These are phyloP conservation scores for Phtheirospermum japonicum DNA, from an alignment of 257 asterid genomes.

Conservation along the genomic window DNA sequence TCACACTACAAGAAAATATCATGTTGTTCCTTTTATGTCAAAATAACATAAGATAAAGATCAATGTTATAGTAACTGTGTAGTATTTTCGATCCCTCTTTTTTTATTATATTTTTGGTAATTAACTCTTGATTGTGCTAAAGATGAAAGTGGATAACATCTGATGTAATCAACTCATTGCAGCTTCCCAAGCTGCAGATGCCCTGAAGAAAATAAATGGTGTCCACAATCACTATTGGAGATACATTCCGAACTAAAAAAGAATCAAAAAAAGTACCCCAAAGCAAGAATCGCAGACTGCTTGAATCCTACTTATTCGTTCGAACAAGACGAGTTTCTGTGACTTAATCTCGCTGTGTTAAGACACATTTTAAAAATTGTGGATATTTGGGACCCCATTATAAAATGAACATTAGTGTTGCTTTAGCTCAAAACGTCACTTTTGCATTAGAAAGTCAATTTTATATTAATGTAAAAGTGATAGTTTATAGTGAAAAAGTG, in stretches of 20 bases:
- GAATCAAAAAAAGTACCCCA: conserved; percentile 38
- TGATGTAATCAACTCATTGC: conserved; percentile 24
- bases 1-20: too few species aligned
- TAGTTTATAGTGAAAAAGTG: too few species aligned
- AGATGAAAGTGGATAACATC: neutral
- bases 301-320: conserved; percentile 30
- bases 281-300: conserved; percentile 43
- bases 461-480: too few species aligned
- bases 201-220: conserved; percentile 90
- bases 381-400: too few species aligned
- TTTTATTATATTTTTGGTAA: neutral
- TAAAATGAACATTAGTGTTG: too few species aligned
- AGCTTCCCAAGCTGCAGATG: conserved; percentile 73
- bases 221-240: conserved; percentile 97
- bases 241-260: conserved; percentile 50
- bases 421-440: too few species aligned
- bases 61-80: neutral
- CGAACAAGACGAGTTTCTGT: neutral
- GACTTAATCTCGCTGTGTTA: too few species aligned
- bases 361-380: too few species aligned
- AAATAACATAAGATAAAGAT: neutral
- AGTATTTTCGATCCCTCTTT: too few species aligned
- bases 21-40: too few species aligned
- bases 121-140: neutral
- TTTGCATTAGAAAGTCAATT: too few species aligned